Conservation (phyloP, 257 asterid species). For the Mitragyna speciosa region DNA sequence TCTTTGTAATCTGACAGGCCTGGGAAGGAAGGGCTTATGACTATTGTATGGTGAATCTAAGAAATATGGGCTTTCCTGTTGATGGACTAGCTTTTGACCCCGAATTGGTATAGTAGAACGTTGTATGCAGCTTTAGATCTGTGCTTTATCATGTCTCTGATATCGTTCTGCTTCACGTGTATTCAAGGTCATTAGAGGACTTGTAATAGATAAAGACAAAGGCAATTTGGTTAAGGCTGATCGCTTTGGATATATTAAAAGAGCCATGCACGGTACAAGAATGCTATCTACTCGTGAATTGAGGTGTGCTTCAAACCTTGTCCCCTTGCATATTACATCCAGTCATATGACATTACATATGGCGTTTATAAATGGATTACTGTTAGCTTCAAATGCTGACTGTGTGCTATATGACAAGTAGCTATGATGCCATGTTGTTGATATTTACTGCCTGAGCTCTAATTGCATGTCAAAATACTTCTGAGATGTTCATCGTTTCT, state of each 20-base stretch:
- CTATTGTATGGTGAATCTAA: slow-evolving; percentile 76
- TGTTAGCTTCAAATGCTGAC: background rate
- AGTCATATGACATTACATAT: background rate
- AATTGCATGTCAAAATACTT: background rate
- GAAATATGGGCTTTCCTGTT: slow-evolving; percentile 81
- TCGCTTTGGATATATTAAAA: slow-evolving; percentile 79
- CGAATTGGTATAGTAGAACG: slow-evolving; percentile 51
- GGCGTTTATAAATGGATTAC: background rate
- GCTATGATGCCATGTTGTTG: background rate
- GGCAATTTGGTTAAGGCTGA: slow-evolving; percentile 89
- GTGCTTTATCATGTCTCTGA: slow-evolving; percentile 4
- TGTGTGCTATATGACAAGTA: background rate
- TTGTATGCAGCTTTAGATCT: background rate
- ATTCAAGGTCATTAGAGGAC: slow-evolving; percentile 80
- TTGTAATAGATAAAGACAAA: slow-evolving; percentile 83
- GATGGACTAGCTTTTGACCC: slow-evolving; percentile 94
- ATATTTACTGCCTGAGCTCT: background rate
- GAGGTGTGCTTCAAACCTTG: slow-evolving; percentile 49
- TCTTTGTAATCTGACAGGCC: slow-evolving; percentile 50
- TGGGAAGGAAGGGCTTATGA: slow-evolving; percentile 99
- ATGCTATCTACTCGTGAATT: slow-evolving; percentile 78
- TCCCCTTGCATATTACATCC: slow-evolving; percentile 12
- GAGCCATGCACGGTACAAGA: slow-evolving; percentile 88
- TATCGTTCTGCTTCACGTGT: slow-evolving; percentile 17
- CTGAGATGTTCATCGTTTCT: slow-evolving; percentile 3